These are phyloP conservation scores for Stagonosporopsis vannaccii DNA, from an alignment of 2,329 filamentous ascomycete species.

Conservation along the genomic window DNA sequence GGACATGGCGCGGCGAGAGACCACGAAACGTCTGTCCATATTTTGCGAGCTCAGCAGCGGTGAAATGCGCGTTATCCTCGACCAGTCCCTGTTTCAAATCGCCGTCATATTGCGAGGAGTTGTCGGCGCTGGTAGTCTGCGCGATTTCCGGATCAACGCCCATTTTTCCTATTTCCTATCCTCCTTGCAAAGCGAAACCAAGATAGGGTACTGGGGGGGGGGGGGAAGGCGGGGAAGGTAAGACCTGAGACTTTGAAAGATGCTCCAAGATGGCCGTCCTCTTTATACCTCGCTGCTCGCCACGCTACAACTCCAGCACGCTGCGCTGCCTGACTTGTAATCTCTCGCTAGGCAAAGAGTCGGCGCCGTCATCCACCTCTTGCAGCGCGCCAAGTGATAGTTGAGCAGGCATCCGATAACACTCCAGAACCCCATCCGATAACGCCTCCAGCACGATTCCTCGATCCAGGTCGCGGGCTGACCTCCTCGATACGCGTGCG, in stretches of 20 bases:
- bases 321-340: slow-evolving; percentile 13
- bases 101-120: slow-evolving; percentile 7
- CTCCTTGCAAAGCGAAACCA: not conserved
- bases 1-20: slow-evolving; percentile 58
- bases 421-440: not conserved
- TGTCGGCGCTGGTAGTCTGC: slow-evolving; percentile 1
- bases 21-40: slow-evolving; percentile 44
- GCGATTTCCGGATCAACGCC: slow-evolving; percentile 16
- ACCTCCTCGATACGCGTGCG: not conserved
- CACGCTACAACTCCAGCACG: not conserved
- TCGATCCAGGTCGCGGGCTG: not conserved
- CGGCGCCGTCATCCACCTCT: not conserved
- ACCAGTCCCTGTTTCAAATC: slow-evolving; percentile 13
- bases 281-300: slow-evolving; percentile 5
- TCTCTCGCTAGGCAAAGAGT: slow-evolving; percentile 3
- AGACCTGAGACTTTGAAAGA: slow-evolving; percentile 6
- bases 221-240: not conserved
- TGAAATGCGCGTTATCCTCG: slow-evolving; percentile 16
- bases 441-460: not conserved
- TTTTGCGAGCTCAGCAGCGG: slow-evolving; percentile 16
- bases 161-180: slow-evolving; percentile 6
- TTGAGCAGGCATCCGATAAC: slow-evolving; percentile 8
- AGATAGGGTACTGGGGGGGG: not conserved
- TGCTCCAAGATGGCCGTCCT: not conserved
- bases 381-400: slow-evolving; percentile 13